phyloP scores from a whole-genome alignment of 2,329 filamentous ascomycete species.

The Alternaria dauci region DNA sequence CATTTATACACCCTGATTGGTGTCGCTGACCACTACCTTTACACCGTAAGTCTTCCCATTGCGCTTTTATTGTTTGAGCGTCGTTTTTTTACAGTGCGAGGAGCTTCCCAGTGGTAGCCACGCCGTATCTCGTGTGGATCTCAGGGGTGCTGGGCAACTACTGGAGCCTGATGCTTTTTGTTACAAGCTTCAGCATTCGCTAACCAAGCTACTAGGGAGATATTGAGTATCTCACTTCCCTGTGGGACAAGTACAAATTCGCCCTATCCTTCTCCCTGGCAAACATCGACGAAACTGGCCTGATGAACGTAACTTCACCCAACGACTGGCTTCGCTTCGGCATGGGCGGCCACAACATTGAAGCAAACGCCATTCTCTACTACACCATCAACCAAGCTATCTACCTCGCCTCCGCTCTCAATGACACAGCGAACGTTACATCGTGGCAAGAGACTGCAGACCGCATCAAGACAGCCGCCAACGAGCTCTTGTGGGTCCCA shows the following conservation, averaged over 20 bases:
- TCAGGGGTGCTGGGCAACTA: too few species aligned
- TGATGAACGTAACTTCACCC: constrained; percentile 58
- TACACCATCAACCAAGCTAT: constrained; percentile 63
- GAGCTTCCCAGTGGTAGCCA: too few species aligned
- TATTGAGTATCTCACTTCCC: constrained; percentile 48
- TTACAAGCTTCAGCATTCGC: neutral
- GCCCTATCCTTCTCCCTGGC: constrained; percentile 54
- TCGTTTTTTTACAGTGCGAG: too few species aligned
- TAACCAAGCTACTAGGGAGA: constrained; percentile 42
- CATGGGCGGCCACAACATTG: constrained; percentile 61
- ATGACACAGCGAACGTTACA: constrained; percentile 53
- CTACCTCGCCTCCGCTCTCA: constrained; percentile 59
- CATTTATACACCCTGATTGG: constrained; percentile 61
- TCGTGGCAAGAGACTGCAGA: constrained; percentile 55
- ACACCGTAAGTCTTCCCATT: constrained; percentile 39
- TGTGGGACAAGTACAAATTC: constrained; percentile 57
- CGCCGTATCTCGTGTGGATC: too few species aligned
- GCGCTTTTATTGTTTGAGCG: too few species aligned
- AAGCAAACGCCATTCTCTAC: constrained; percentile 58
- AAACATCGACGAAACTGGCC: constrained; percentile 54
- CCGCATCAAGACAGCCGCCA: constrained; percentile 57
- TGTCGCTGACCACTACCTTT: constrained; percentile 56
- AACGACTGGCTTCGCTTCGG: constrained; percentile 60
- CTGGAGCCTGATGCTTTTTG: too few species aligned
- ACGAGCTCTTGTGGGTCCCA: constrained; percentile 60